Percentiles rank a stretch among this genome's conserved stretches.
These are phyloP conservation scores for Beverwykella pulmonaria DNA, from an alignment of 495 filamentous ascomycete genomes.

Conservation along the genomic window DNA sequence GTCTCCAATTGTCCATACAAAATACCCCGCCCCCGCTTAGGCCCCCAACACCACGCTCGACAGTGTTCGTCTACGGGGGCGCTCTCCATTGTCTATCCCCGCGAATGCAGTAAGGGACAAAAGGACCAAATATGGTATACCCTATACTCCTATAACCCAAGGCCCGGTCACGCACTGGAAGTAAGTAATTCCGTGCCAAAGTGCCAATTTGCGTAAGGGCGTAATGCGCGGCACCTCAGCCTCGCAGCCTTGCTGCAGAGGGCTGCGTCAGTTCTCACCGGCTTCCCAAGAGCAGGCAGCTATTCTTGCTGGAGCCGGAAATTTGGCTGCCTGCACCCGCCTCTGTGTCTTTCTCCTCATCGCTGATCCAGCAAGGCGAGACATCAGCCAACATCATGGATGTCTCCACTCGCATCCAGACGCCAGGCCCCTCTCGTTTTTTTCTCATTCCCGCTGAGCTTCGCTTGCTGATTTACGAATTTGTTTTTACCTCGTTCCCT, in stretches of 20 bases:
- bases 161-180: too few relatives aligned
- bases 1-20: background rate
- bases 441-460: constrained; percentile 8
- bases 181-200: too few relatives aligned
- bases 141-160: too few relatives aligned
- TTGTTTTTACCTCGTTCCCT: constrained; percentile 1
- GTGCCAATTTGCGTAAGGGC: too few relatives aligned
- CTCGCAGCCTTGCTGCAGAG: too few relatives aligned
- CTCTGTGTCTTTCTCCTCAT: background rate
- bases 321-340: background rate
- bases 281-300: background rate
- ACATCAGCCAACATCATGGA: background rate
- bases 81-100: too few relatives aligned
- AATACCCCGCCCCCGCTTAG: background rate
- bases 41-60: background rate
- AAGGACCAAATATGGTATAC: too few relatives aligned
- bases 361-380: background rate
- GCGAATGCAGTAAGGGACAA: too few relatives aligned
- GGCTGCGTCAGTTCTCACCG: background rate
- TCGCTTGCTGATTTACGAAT: constrained; percentile 14
- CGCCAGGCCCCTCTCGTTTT: background rate
- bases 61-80: background rate
- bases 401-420: background rate
- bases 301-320: background rate
- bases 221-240: too few relatives aligned